Base-by-base conservation (phyloP, 148 eudicot species). In the Agrostemma githago region DNA sequence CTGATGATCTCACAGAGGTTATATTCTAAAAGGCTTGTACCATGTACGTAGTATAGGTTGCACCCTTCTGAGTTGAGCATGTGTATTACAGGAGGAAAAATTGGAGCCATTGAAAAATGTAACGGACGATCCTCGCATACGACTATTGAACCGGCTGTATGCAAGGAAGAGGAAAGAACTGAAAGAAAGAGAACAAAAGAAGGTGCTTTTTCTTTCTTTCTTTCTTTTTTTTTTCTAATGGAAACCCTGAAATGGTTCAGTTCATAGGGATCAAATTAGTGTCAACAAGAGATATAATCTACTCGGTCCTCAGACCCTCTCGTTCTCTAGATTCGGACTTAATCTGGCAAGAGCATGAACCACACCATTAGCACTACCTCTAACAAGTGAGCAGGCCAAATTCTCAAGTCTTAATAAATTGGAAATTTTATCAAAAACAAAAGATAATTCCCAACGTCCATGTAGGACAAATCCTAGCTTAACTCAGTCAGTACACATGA, bases 1-100 rank as follows among this genome's bases (percentile, higher is more conserved):
- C 91, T 59, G 95, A 90, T 84, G 95, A 90, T 86, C 91, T 90
- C 70, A 90, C 95, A 20, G 95, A 90, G 95, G 95, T 90, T 43
- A 72, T 59, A 48, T 44, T 71, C 66, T 68, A 42, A 66, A 72
- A 58, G 66, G 64, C 58, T 66, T 69, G 43, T 41, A 9, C 38
- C 71, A 67, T 63, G 20, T 68, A 4, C 26, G 15, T 4, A 63
- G 40, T 75, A 14, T 74, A 43, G 26, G 41, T 17, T 41, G 34
- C 57, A 40, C 73, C 2, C 26, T 73, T 71, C 71, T 83, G 62
- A 72, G 39, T 44, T 71, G 10, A 79, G 68, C 20, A 15, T 77
- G 2, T 15, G 70, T 66, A 51, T 82, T 65, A 68, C 86, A 92
- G 97, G 97, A 92, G 82, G 97, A 92, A 81, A 92, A 92, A 80